phyloP scores from a whole-genome alignment of 306 rosid genomes.

The Vigna unguiculata region DNA sequence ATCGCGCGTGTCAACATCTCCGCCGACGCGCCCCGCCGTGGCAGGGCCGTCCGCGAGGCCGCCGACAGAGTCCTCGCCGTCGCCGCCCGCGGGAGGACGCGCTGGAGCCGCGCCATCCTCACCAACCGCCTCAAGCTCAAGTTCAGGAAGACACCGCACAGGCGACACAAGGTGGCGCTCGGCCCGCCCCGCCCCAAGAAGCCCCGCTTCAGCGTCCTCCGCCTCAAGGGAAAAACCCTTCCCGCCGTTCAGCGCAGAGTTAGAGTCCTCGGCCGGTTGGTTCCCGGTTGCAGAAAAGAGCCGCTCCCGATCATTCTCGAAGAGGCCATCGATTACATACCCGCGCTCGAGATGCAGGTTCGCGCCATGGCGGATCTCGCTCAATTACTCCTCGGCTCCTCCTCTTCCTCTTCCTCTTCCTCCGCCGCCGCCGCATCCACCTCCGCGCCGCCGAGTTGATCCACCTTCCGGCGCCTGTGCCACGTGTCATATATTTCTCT shows the following conservation, averaged over 20 bases:
- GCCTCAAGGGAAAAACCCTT: conserved; percentile 72
- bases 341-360: conserved; percentile 97
- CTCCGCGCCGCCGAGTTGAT: conserved; percentile 59
- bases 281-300: conserved; percentile 93
- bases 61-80: conserved; percentile 86
- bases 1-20: conserved; percentile 60
- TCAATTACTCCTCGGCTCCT: conserved; percentile 60
- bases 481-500: conserved; percentile 7
- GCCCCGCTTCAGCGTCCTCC: conserved; percentile 67
- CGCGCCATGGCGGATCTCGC: conserved; percentile 85
- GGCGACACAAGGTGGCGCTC: conserved; percentile 47
- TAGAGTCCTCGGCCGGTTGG: conserved; percentile 76
- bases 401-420: conserved; percentile 27
- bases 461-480: not conserved
- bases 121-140: conserved; percentile 76
- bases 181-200: conserved; percentile 50
- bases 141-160: conserved; percentile 64
- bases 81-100: conserved; percentile 78
- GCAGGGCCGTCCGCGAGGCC: conserved; percentile 73
- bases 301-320: conserved; percentile 85
- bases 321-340: conserved; percentile 85
- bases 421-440: conserved; percentile 33
- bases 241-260: conserved; percentile 86
- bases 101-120: conserved; percentile 95
- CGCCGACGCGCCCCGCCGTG: conserved; percentile 53